Evolutionary conservation across 345 rosid genomes (phyloP).

Genomic region (Crucihimalaya himalaica): DNA sequence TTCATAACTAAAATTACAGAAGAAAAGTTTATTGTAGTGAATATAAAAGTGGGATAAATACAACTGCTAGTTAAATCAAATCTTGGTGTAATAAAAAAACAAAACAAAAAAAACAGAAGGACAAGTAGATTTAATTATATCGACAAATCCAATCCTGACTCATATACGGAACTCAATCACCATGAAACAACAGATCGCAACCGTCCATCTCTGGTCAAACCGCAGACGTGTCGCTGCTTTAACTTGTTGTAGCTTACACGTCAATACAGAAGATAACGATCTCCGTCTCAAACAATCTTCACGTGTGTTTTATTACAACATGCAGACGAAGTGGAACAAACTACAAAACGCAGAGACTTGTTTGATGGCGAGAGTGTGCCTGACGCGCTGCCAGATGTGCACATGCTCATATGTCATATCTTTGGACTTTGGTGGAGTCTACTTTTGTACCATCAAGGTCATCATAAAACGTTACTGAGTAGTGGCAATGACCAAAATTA

Average conservation of each 20-base stretch:
- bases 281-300: conserved; percentile 22
- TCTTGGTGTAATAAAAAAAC: neutral
- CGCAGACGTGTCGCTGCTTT: conserved; percentile 10
- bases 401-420: conserved; percentile 9
- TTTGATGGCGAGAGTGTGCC: neutral
- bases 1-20: no score
- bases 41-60: no score
- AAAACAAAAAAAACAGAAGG: neutral
- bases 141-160: no score
- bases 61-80: neutral
- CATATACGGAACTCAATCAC: no score
- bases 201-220: conserved; percentile 22
- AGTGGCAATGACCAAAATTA: neutral
- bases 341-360: conserved; percentile 5
- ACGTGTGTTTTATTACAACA: conserved; percentile 26
- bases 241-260: conserved; percentile 28
- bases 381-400: conserved; percentile 30
- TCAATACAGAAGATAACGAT: conserved; percentile 29
- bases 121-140: neutral
- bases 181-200: conserved; percentile 22
- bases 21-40: no score
- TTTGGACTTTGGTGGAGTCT: conserved; percentile 11
- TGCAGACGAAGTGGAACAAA: conserved; percentile 6
- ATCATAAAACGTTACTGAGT: conserved; percentile 3
- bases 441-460: conserved; percentile 16